Percentiles rank a stretch among this genome's conserved stretches.
phyloP scores from a whole-genome alignment of 148 eudicot species.

The Rhododendron kiyosumense region DNA sequence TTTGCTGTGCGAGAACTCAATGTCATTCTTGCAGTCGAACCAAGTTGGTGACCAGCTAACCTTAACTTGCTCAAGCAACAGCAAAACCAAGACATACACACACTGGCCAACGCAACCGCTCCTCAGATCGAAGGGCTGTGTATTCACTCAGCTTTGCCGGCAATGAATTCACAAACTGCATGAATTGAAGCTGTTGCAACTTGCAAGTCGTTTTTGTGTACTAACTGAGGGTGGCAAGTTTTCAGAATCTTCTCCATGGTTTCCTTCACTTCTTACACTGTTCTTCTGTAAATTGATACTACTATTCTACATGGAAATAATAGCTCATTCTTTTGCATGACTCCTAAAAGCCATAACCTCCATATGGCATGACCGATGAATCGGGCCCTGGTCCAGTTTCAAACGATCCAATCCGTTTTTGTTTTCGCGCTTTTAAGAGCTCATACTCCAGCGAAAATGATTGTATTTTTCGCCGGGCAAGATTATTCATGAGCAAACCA shows the following conservation, averaged over 20 bases:
- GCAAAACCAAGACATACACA: conserved; percentile 43
- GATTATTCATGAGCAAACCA: neutral
- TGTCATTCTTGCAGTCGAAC: conserved; percentile 39
- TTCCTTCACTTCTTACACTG: neutral
- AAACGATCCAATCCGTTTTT: too few relatives aligned
- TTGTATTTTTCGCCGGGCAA: too few relatives aligned
- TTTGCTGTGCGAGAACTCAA: neutral
- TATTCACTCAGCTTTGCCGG: conserved; percentile 41
- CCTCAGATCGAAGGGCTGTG: conserved; percentile 62
- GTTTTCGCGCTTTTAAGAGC: too few relatives aligned
- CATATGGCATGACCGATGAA: too few relatives aligned
- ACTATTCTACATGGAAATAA: neutral
- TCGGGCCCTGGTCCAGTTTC: too few relatives aligned
- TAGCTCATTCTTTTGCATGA: neutral
- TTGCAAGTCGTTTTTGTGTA: neutral
- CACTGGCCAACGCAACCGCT: conserved; percentile 43
- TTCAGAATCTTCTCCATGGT: neutral
- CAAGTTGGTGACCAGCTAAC: conserved; percentile 45
- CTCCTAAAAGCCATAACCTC: too few relatives aligned
- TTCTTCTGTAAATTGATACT: neutral
- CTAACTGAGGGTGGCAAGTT: neutral
- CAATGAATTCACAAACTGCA: conserved; percentile 4
- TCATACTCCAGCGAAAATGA: too few relatives aligned
- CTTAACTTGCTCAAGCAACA: conserved; percentile 54
- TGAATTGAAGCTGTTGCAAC: neutral